Percentiles rank a stretch among this genome's conserved stretches.
These are phyloP conservation scores for Lipomyces sp. DNA, from an alignment of 805 yeast genomes.

Conservation along the genomic window DNA sequence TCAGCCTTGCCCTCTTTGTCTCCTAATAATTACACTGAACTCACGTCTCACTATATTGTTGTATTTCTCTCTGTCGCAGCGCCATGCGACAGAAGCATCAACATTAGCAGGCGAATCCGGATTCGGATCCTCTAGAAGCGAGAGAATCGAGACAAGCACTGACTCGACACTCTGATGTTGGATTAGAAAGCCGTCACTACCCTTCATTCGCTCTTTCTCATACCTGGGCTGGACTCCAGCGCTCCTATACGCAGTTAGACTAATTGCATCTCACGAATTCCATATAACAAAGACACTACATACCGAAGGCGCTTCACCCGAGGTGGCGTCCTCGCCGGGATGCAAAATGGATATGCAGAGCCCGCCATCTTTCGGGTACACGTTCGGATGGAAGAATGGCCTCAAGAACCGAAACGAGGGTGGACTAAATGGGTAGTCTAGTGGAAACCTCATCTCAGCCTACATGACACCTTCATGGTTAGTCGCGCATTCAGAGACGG, in stretches of 20 bases:
- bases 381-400: constrained; percentile 92
- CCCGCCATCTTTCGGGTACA: constrained; percentile 82
- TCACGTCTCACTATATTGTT: constrained; percentile 59
- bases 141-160: constrained; percentile 86
- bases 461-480: constrained; percentile 17
- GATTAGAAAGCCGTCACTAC: neutral
- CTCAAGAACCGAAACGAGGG: constrained; percentile 93
- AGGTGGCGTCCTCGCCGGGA: constrained; percentile 85
- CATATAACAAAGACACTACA: constrained; percentile 11
- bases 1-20: neutral
- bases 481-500: neutral
- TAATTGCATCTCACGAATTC: neutral
- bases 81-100: constrained; percentile 90
- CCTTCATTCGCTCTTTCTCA: neutral
- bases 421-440: constrained; percentile 89
- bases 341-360: constrained; percentile 92
- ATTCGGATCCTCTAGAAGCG: constrained; percentile 92
- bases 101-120: constrained; percentile 93
- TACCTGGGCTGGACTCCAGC: constrained; percentile 58
- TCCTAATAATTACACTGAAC: neutral
- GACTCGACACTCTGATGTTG: constrained; percentile 75
- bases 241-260: constrained; percentile 25
- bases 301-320: constrained; percentile 52
- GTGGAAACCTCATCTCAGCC: constrained; percentile 92
- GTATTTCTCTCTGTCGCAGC: constrained; percentile 79